Evolutionary conservation across 129 eudicot genomes (phyloP).

Genomic region (Centella asiatica): DNA sequence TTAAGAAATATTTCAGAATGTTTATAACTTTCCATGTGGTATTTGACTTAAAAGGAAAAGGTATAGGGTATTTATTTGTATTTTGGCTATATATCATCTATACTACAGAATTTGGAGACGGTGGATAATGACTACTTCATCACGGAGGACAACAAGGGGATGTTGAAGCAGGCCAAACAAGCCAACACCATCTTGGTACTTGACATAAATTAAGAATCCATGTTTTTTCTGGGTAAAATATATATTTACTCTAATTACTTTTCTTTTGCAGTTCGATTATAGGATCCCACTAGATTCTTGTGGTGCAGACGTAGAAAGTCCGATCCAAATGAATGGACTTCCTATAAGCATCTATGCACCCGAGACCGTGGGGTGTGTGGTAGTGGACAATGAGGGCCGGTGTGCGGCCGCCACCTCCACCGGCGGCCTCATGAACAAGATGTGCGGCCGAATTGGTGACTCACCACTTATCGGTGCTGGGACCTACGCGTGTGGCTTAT

Average conservation of each 20-base stretch:
- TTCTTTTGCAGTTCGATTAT: constrained; percentile 55
- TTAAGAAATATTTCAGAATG: no score
- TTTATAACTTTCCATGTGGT: no score
- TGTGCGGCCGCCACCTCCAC: constrained; percentile 97
- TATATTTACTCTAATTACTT: no score
- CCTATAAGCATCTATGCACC: constrained; percentile 73
- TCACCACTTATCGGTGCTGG: constrained; percentile 83
- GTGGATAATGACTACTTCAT: constrained; percentile 72
- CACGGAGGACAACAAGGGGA: constrained; percentile 70
- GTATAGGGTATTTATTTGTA: no score
- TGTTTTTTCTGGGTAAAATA: no score
- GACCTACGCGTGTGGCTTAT: constrained; percentile 65
- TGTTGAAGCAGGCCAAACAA: constrained; percentile 81
- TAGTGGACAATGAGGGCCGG: constrained; percentile 69
- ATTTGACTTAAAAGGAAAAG: no score
- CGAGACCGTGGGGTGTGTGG: constrained; percentile 92
- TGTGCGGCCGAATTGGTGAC: constrained; percentile 77
- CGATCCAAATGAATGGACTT: constrained; percentile 69
- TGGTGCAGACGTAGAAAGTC: constrained; percentile 42
- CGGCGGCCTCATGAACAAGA: constrained; percentile 90
- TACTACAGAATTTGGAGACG: constrained; percentile 62
- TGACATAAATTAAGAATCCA: neutral
- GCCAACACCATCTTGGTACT: constrained; percentile 80
- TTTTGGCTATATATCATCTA: neutral
- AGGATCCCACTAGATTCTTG: constrained; percentile 79